Conservation (phyloP, 345 rosid genomes). For the Hirschfeldia incana region DNA sequence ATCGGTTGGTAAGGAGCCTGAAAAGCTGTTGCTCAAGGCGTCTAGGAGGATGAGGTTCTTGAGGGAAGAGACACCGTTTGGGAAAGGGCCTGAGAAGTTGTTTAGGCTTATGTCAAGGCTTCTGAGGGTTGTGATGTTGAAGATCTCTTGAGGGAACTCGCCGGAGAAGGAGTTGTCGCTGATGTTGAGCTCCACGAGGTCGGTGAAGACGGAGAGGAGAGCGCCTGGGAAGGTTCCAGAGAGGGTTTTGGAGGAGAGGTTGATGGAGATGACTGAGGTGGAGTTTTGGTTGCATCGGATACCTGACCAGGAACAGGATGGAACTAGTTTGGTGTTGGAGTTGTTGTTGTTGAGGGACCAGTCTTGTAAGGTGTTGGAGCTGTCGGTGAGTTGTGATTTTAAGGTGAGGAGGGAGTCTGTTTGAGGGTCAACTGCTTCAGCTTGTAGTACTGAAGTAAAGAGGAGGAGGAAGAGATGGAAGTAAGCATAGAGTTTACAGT, state of each 20-base stretch:
- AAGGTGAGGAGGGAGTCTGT: slow-evolving; percentile 67
- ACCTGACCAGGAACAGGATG: slow-evolving; percentile 94
- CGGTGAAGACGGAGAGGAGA: slow-evolving; percentile 53
- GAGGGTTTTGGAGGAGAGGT: slow-evolving; percentile 68
- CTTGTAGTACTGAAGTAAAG: slow-evolving; percentile 30
- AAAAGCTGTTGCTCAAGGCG: slow-evolving; percentile 90
- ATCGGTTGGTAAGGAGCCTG: slow-evolving; percentile 68
- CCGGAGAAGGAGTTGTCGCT: slow-evolving; percentile 77
- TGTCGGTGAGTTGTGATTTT: slow-evolving; percentile 65
- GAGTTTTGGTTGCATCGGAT: slow-evolving; percentile 67
- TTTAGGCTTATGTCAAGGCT: slow-evolving; percentile 83
- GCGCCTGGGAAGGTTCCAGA: slow-evolving; percentile 59
- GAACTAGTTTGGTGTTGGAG: slow-evolving; percentile 35
- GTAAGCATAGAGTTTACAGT: slow-evolving; percentile 14
- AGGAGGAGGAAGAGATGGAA: slow-evolving; percentile 28
- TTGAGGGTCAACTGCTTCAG: slow-evolving; percentile 55
- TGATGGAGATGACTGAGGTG: slow-evolving; percentile 53
- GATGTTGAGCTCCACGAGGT: slow-evolving; percentile 80
- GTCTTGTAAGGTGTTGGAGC: slow-evolving; percentile 49
- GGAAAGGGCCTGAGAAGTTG: slow-evolving; percentile 77
- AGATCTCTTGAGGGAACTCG: slow-evolving; percentile 59
- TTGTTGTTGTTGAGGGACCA: slow-evolving; percentile 59
- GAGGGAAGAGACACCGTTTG: slow-evolving; percentile 53
- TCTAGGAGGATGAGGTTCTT: slow-evolving; percentile 55
- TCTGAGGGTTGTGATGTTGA: slow-evolving; percentile 51